Percentiles rank a stretch among this genome's conserved stretches.
These are phyloP conservation scores for Gastrolobium bilobum DNA, from an alignment of 306 rosid genomes.

Conservation along the genomic window DNA sequence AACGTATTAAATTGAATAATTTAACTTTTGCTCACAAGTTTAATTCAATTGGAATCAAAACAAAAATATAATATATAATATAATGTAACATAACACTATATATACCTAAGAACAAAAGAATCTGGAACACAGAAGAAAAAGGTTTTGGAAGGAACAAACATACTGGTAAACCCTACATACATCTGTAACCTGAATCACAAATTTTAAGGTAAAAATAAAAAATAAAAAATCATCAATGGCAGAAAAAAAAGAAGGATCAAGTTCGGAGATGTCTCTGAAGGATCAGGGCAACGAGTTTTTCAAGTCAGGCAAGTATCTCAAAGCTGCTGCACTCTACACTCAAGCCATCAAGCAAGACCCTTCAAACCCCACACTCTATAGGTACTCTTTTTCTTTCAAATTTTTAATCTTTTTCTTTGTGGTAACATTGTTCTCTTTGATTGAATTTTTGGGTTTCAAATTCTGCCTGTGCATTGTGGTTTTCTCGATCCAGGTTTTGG, in stretches of 20 bases:
- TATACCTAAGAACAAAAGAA: no score
- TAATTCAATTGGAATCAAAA: no score
- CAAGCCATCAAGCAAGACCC: constrained; percentile 98
- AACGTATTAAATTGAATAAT: no score
- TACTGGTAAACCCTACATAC: constrained; percentile 41
- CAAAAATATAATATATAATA: no score
- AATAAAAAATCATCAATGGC: constrained; percentile 61
- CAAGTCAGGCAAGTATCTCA: constrained; percentile 91
- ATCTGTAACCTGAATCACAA: neutral
- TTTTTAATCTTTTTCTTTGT: neutral
- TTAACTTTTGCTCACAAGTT: no score
- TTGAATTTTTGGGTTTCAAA: constrained; percentile 17
- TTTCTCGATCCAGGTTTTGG: constrained; percentile 40
- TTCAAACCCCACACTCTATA: constrained; percentile 84
- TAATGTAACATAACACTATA: no score
- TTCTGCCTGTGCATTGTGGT: constrained; percentile 34
- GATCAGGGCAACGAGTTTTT: constrained; percentile 92
- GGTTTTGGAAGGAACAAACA: constrained; percentile 35
- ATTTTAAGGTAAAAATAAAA: neutral
- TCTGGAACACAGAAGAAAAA: neutral
- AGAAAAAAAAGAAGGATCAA: constrained; percentile 60
- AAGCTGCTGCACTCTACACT: constrained; percentile 96
- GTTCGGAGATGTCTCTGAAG: constrained; percentile 68
- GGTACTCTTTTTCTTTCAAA: constrained; percentile 58
- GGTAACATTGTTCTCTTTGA: neutral